phyloP scores from a whole-genome alignment of 257 asterid genomes.

The Nyctanthes arbortristis region DNA sequence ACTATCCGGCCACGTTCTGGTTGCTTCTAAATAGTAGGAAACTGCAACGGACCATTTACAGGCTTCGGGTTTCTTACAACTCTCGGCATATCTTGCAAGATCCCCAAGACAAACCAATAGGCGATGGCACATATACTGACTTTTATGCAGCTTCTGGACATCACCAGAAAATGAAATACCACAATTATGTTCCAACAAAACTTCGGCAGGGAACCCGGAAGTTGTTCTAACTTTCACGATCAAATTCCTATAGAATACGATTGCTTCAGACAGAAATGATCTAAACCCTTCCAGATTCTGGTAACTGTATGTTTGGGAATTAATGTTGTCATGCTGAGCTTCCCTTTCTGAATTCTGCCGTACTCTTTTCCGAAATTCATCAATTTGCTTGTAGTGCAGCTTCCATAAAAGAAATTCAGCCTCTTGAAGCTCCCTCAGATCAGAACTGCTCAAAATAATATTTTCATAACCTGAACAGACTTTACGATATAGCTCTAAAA shows the following conservation, averaged over 20 bases:
- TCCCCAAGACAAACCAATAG: slow-evolving; percentile 88
- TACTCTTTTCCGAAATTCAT: slow-evolving; percentile 71
- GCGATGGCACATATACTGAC: slow-evolving; percentile 76
- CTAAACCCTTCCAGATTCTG: slow-evolving; percentile 51
- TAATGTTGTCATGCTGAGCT: slow-evolving; percentile 27
- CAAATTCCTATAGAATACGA: slow-evolving; percentile 57
- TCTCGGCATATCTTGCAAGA: slow-evolving; percentile 74
- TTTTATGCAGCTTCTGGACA: slow-evolving; percentile 38
- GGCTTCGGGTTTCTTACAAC: slow-evolving; percentile 47
- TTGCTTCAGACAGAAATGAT: slow-evolving; percentile 76
- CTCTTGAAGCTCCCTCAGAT: slow-evolving; percentile 59
- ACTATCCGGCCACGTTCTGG: slow-evolving; percentile 72
- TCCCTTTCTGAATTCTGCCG: slow-evolving; percentile 35
- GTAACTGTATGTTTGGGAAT: slow-evolving; percentile 31
- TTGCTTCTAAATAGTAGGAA: slow-evolving; percentile 65
- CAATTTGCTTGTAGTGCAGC: slow-evolving; percentile 81
- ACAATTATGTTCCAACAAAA: slow-evolving; percentile 32
- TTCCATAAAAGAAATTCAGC: slow-evolving; percentile 80
- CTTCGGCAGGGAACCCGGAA: slow-evolving; percentile 53
- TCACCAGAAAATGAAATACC: slow-evolving; percentile 27
- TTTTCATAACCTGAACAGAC: slow-evolving; percentile 58
- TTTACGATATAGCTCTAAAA: slow-evolving; percentile 52
- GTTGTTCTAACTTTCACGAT: slow-evolving; percentile 43
- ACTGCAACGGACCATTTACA: slow-evolving; percentile 76
- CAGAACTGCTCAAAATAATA: slow-evolving; percentile 45